phyloP scores from a whole-genome alignment of 345 rosid species.

The Pelargonium nanum region DNA sequence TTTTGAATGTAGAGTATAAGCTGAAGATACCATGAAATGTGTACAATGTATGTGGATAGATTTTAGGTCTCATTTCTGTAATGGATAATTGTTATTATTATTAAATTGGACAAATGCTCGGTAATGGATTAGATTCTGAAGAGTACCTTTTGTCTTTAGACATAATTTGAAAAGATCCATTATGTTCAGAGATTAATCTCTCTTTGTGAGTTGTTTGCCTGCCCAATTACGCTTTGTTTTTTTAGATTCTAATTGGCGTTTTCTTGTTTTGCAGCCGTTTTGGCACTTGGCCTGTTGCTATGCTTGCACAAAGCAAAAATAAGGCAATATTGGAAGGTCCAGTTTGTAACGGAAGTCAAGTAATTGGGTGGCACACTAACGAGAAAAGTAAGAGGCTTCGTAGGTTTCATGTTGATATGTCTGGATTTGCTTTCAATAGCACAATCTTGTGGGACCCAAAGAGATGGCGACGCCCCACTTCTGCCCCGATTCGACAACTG shows the following conservation, averaged over 20 bases:
- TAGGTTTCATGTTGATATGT: slow-evolving; percentile 92
- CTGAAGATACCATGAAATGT: background rate
- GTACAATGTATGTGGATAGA: background rate
- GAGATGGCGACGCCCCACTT: slow-evolving; percentile 53
- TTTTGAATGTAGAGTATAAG: background rate
- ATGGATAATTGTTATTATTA: background rate
- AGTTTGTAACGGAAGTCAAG: slow-evolving; percentile 65
- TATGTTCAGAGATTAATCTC: background rate
- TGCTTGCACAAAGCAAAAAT: slow-evolving; percentile 83
- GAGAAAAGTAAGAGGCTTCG: slow-evolving; percentile 80
- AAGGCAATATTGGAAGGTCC: slow-evolving; percentile 88
- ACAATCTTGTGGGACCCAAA: slow-evolving; percentile 85
- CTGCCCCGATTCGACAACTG: slow-evolving; percentile 56
- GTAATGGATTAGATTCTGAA: background rate
- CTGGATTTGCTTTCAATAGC: slow-evolving; percentile 93
- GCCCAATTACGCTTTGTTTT: background rate
- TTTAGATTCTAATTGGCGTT: slow-evolving; percentile 7
- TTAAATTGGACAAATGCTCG: background rate
- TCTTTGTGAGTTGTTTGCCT: background rate
- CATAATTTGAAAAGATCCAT: background rate
- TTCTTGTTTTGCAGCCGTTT: slow-evolving; percentile 44
- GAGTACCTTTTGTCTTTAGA: background rate
- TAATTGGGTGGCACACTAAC: slow-evolving; percentile 93
- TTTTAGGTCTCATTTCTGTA: background rate
- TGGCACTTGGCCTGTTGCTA: slow-evolving; percentile 95